Percentiles rank a stretch among this genome's conserved stretches.
Conservation (phyloP, 768 basidiomycete species). For the Suillus subaureus region DNA sequence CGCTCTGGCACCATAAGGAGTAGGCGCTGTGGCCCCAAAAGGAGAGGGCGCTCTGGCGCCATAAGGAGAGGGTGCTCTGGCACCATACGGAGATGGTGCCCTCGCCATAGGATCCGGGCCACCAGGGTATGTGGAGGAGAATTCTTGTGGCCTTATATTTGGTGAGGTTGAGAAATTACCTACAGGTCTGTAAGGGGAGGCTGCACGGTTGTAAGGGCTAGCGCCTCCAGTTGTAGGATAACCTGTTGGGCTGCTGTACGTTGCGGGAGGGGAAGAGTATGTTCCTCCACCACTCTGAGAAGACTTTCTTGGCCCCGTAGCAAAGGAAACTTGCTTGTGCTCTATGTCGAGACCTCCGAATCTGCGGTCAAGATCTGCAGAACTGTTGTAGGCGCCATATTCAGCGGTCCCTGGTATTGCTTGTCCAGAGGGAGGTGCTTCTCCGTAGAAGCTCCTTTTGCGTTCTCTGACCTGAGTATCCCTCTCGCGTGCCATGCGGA, state of each 20-base stretch:
- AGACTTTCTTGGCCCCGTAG: conserved; percentile 46
- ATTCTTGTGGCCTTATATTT: conserved; percentile 49
- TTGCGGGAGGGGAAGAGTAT: conserved; percentile 33
- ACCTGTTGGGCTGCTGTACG: conserved; percentile 24
- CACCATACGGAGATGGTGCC: conserved; percentile 37
- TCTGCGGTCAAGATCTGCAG: conserved; percentile 41
- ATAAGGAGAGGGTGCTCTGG: conserved; percentile 2
- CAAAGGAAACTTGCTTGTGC: conserved; percentile 32
- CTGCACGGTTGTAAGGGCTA: conserved; percentile 33
- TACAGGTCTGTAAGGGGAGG: conserved; percentile 35
- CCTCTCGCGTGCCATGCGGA: conserved; percentile 57
- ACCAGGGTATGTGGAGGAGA: conserved; percentile 43
- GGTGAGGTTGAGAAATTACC: conserved; percentile 45
- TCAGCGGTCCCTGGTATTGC: conserved; percentile 22
- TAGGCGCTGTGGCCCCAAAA: not conserved
- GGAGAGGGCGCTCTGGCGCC: conserved; percentile 11
- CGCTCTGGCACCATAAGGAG: conserved; percentile 15
- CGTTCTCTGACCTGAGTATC: conserved; percentile 53
- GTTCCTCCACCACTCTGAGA: conserved; percentile 38
- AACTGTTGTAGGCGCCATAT: conserved; percentile 24
- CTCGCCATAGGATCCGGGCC: conserved; percentile 35
- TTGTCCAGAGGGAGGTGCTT: conserved; percentile 31
- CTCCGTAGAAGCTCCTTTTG: conserved; percentile 55
- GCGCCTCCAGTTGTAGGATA: conserved; percentile 31
- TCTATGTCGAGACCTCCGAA: conserved; percentile 36